phyloP scores from a whole-genome alignment of 129 eudicot genomes.

The Helianthus tuberosus region DNA sequence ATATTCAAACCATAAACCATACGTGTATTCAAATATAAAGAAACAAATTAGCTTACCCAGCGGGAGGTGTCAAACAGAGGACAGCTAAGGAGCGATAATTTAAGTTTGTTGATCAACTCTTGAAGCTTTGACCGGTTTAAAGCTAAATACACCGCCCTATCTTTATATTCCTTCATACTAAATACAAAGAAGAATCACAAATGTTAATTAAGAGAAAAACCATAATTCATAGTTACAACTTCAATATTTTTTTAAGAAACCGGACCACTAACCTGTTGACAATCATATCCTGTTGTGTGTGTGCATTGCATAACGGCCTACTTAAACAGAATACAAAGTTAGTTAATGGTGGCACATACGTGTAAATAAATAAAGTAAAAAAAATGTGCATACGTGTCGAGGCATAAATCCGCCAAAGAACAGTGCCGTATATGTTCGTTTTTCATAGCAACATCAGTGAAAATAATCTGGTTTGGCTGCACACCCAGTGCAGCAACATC shows the following conservation, averaged over 20 bases:
- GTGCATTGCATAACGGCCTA: conserved; percentile 97
- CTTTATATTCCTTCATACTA: conserved; percentile 92
- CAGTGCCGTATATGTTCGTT: conserved; percentile 90
- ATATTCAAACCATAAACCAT: neutral
- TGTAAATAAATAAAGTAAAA: neutral
- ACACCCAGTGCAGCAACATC: conserved; percentile 98
- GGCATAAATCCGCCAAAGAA: conserved; percentile 87
- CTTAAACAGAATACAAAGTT: conserved; percentile 16
- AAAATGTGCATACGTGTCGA: conserved; percentile 68
- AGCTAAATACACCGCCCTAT: conserved; percentile 82
- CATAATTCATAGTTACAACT: neutral
- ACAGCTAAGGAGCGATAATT: conserved; percentile 73
- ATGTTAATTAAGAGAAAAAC: neutral
- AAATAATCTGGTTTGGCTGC: conserved; percentile 91
- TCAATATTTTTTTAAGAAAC: neutral
- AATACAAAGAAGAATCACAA: neutral
- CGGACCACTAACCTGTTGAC: conserved; percentile 55
- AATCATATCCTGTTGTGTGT: conserved; percentile 88
- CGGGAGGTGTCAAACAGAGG: conserved; percentile 89
- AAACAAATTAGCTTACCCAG: conserved; percentile 65
- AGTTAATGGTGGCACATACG: neutral
- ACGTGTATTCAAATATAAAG: neutral
- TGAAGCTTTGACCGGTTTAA: conserved; percentile 75
- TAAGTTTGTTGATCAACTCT: conserved; percentile 78
- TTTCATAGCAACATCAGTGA: conserved; percentile 97